A percentile compares a stretch with the other conserved stretches of the same genome.
phyloP scores from a whole-genome alignment of 345 rosid genomes.

The Eucalyptus leucophloia region DNA sequence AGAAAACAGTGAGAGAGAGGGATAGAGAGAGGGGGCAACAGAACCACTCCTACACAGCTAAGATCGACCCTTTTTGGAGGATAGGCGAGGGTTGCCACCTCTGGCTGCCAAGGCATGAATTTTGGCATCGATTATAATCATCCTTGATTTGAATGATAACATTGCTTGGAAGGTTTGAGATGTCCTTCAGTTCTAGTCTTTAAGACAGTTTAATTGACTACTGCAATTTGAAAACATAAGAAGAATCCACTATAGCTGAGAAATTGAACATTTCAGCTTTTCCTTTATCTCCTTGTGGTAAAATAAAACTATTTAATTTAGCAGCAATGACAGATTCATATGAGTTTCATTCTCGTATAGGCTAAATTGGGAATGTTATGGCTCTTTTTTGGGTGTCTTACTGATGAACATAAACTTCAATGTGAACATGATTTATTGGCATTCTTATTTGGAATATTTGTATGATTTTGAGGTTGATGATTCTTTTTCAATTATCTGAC shows the following conservation, averaged over 20 bases:
- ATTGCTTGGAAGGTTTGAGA: background rate
- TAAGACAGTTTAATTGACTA: background rate
- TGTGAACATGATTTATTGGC: background rate
- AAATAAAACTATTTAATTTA: background rate
- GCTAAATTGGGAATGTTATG: background rate
- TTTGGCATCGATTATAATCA: background rate
- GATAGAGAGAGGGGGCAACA: background rate
- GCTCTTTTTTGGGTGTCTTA: background rate
- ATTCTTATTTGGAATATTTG: background rate
- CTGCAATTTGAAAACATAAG: background rate
- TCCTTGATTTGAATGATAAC: background rate
- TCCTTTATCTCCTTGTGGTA: background rate
- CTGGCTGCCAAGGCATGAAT: background rate
- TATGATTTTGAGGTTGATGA: background rate
- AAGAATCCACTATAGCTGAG: background rate
- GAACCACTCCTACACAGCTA: background rate
- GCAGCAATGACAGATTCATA: background rate
- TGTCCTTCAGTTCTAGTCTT: background rate
- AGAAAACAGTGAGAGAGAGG: background rate
- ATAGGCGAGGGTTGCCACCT: background rate
- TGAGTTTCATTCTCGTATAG: background rate
- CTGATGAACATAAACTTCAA: background rate
- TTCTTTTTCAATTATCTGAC: background rate
- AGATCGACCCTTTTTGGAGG: background rate
- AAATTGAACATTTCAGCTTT: background rate